Evolutionary conservation across 768 basidiomycete genomes (phyloP), one percentile per base, ranked within the genome.

Genomic region (Boletus barrowsii): DNA sequence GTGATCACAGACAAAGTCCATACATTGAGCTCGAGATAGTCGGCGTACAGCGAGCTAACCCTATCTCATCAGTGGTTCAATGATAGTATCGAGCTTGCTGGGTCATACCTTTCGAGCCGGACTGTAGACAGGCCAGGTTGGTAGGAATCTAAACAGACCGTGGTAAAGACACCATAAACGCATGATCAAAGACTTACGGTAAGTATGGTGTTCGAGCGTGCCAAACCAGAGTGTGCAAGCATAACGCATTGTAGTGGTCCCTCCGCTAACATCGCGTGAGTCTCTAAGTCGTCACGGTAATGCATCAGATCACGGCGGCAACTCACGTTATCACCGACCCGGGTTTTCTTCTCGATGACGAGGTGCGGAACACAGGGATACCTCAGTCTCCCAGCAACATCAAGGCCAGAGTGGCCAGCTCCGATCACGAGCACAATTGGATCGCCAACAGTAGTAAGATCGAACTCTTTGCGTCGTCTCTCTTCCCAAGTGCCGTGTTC

Each of bases 401-500:
- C 80, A 26, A 91, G 69, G 2, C 88, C 90, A 56, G 77, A 79
- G 53, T 89, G 88, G 0, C 86, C 86, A 0, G 77, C 86, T 11
- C 86, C 84, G 18, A 87, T 70, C 24, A 88, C 71, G 32, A 89
- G 64, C 13, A 86, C 88, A 1, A 75, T 76, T 0, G 86, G 84
- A 35, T 78, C 75, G 6, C 59, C 64, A 18, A 76, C 76, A 32
- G 67, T 68, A 32, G 67, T 68, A 58, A 84, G 84, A 30, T 77
- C 45, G 0, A 22, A 6, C 20, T 35, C 45, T 35, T 32, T 32
- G 33, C 32, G 20, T 22, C n/a, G 32, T 29, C 73, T 68, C 30
- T 73, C 73, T 42, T 74, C 73, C 86, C 86, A 88, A 52, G 76
- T 74, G 7, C 32, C 32, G 18, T 46, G 32, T 35, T 46, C 45